A percentile compares a stretch with the other conserved stretches of the same genome.
These are phyloP conservation scores for Hypoxylon rubiginosum DNA, from an alignment of 2,329 filamentous ascomycete species.

Conservation along the genomic window DNA sequence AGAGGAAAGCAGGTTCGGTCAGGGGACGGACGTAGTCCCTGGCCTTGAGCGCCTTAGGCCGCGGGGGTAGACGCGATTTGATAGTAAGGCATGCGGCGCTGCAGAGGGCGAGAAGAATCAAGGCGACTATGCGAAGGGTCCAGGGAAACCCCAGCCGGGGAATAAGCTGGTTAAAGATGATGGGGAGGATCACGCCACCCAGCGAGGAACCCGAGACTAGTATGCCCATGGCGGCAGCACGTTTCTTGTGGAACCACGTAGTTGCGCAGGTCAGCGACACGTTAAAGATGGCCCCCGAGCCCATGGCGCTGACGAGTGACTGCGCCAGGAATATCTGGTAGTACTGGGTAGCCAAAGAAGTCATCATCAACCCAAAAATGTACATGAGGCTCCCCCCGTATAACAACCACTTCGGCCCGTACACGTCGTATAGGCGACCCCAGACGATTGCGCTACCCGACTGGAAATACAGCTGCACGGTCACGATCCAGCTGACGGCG, in stretches of 20 bases:
- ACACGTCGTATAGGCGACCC: constrained; percentile 43
- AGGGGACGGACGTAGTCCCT: too few relatives aligned
- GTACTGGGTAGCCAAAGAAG: constrained; percentile 36
- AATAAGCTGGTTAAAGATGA: constrained; percentile 23
- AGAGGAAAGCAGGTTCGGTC: too few relatives aligned
- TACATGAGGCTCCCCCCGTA: constrained; percentile 30
- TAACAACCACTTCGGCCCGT: constrained; percentile 37
- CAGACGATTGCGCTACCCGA: constrained; percentile 37
- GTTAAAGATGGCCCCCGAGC: constrained; percentile 34
- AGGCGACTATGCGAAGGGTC: too few relatives aligned
- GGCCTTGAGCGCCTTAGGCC: too few relatives aligned
- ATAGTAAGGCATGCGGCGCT: too few relatives aligned
- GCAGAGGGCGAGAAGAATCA: too few relatives aligned
- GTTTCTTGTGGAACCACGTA: constrained; percentile 37
- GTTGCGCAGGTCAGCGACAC: constrained; percentile 21
- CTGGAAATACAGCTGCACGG: constrained; percentile 41
- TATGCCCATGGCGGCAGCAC: constrained; percentile 34
- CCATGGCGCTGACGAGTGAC: constrained; percentile 30
- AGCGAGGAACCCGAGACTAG: constrained; percentile 26
- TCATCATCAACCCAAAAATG: constrained; percentile 37
- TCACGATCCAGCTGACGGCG: constrained; percentile 43
- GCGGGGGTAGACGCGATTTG: too few relatives aligned
- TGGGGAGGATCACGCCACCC: constrained; percentile 43
- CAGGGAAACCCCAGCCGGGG: too few relatives aligned
- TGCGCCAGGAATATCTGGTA: constrained; percentile 41